Evolutionary conservation across 768 basidiomycete genomes (phyloP), one percentile per base, ranked within the genome.

Genomic region (Pleurotus citrinopileatus): DNA sequence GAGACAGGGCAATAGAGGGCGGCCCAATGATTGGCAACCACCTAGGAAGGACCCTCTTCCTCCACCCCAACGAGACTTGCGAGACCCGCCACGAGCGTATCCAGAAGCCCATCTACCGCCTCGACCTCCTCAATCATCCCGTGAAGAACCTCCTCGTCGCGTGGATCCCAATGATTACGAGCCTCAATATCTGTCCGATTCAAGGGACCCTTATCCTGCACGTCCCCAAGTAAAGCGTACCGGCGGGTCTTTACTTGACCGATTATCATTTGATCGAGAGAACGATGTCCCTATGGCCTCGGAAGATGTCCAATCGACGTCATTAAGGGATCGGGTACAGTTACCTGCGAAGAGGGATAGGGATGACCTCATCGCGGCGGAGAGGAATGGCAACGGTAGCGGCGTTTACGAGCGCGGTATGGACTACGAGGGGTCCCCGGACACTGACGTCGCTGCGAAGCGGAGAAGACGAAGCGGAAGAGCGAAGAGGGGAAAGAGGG

Each of bases 291-390:
- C 59, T 8, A 10, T 54, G 2, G 42, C 53, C 10, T 37, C 55
- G 26, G 59, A 54, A 23, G 23, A 28, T 4, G 45, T 52, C 23
- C 52, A 46, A 13, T 56, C 67, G 13, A 61, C 63, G 25, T 71
- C 74, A 2, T 60, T 76, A 55, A 67, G 70, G 23, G 74, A 75
- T 38, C 62, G 75, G 50, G 66, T 75, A 2, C 63, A 66, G 42
- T 65, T 75, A 20, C 74, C 74, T 7, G 65, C 70, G 26, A 77
- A 77, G 59, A 63, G 75, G 55, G 72, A 72, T 55, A 63, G 67
- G 26, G 70, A 72, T 0, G 72, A 73, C n/a, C 64, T 69, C 61
- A 34, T 36, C 37, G 36, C 50, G 34, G 38, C 29, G 4, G 55
- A 61, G 56, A 55, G 13, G 38, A 20, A 34, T 50, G 44, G 27